These are phyloP conservation scores for Plasmodium adleri DNA, from an alignment of 169 alveolate species.

Conservation along the genomic window DNA sequence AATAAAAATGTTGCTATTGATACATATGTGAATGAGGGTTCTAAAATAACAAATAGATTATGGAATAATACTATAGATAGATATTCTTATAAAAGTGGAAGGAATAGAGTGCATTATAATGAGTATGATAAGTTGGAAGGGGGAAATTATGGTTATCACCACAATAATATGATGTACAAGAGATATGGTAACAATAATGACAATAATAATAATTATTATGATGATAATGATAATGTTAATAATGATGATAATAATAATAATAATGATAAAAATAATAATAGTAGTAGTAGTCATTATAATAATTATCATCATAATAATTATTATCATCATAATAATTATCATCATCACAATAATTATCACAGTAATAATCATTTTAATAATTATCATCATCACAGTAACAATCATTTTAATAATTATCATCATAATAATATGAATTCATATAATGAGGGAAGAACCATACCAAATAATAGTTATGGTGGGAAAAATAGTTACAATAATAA, in stretches of 20 bases:
- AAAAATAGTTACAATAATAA: conserved; percentile 2
- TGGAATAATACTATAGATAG: background rate
- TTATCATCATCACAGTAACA: background rate
- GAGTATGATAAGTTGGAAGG: background rate
- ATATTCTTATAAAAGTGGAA: background rate
- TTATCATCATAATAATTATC: background rate
- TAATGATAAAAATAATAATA: background rate
- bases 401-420: background rate
- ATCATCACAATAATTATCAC: background rate
- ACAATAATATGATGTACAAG: background rate
- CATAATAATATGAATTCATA: background rate
- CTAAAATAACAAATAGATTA: background rate
- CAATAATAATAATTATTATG: background rate
- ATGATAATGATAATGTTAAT: background rate
- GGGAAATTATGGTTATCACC: background rate
- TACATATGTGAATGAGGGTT: background rate
- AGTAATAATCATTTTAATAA: background rate
- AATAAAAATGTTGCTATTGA: background rate
- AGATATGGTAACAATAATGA: background rate
- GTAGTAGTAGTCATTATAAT: background rate
- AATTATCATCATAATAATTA: background rate
- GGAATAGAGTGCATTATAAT: background rate
- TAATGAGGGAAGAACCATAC: background rate
- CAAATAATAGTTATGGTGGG: background rate
- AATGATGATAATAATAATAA: background rate